Conservation (phyloP, 257 asterid genomes). For the Solanum lycopersicoides region DNA sequence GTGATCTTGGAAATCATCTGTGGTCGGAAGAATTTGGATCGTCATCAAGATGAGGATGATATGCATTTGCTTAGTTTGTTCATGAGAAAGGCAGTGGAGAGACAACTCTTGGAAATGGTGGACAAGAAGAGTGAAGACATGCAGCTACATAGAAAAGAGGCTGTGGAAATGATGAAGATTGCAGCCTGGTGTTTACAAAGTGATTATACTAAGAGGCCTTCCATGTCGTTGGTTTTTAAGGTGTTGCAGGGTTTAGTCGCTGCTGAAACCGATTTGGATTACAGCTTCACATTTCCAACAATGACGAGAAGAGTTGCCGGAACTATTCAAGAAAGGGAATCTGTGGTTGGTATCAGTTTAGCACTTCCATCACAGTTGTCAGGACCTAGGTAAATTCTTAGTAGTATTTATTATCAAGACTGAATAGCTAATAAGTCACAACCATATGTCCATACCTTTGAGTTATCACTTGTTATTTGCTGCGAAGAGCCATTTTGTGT, state of each 20-base stretch:
- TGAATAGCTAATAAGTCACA: not conserved
- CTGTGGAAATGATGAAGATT: conserved; percentile 5
- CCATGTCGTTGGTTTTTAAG: conserved; percentile 8
- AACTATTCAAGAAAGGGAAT: not conserved
- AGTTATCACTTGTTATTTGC: not conserved
- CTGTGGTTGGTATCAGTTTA: not conserved
- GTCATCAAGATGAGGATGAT: not conserved
- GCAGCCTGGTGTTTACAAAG: conserved; percentile 16
- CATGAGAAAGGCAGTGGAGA: not conserved
- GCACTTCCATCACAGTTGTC: not conserved
- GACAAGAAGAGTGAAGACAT: not conserved
- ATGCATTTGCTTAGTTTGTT: conserved; percentile 4
- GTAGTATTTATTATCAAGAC: not conserved
- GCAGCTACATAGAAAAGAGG: not conserved
- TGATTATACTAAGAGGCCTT: conserved; percentile 14
- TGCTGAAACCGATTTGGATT: not conserved
- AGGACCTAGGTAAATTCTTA: not conserved
- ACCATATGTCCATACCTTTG: not conserved
- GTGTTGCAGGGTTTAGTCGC: conserved; percentile 8
- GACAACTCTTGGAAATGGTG: not conserved
- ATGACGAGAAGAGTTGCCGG: not conserved
- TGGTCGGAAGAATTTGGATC: conserved; percentile 10
- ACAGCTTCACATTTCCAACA: not conserved
- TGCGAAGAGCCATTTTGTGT: not conserved
- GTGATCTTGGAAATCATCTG: conserved; percentile 11